Conservation (phyloP, 495 filamentous ascomycete genomes). For the Neurospora terricola region DNA sequence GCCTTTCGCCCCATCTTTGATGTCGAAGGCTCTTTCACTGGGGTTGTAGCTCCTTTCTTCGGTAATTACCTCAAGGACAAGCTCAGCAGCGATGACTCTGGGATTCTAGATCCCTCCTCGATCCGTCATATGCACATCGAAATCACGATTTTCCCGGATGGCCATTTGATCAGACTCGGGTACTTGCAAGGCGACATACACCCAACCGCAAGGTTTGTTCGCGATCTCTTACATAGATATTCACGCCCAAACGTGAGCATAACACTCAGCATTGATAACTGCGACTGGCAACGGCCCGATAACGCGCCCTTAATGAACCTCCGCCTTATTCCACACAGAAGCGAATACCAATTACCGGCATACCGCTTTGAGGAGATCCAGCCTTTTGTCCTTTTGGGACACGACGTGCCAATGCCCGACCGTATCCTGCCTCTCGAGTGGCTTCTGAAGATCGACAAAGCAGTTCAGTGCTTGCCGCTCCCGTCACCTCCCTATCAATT, state of each 20-base stretch:
- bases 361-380: too few species aligned
- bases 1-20: neutral
- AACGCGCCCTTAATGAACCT: too few species aligned
- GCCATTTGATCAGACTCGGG: neutral
- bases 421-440: too few species aligned
- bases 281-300: too few species aligned
- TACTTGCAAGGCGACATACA: neutral
- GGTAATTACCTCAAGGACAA: accelerated
- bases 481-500: too few species aligned
- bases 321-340: too few species aligned
- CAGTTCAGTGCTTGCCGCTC: too few species aligned
- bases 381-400: too few species aligned
- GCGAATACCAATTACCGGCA: too few species aligned
- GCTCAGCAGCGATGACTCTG: neutral
- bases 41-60: neutral
- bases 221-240: neutral
- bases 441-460: too few species aligned
- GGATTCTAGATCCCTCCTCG: neutral
- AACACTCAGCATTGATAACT: too few species aligned
- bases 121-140: neutral
- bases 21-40: neutral
- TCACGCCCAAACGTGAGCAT: neutral
- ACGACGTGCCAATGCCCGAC: too few species aligned
- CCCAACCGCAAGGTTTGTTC: neutral
- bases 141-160: neutral